Evolutionary conservation across 768 basidiomycete genomes (phyloP), one percentile per base, ranked within the genome.

Genomic region (Phanerochaete sordida): DNA sequence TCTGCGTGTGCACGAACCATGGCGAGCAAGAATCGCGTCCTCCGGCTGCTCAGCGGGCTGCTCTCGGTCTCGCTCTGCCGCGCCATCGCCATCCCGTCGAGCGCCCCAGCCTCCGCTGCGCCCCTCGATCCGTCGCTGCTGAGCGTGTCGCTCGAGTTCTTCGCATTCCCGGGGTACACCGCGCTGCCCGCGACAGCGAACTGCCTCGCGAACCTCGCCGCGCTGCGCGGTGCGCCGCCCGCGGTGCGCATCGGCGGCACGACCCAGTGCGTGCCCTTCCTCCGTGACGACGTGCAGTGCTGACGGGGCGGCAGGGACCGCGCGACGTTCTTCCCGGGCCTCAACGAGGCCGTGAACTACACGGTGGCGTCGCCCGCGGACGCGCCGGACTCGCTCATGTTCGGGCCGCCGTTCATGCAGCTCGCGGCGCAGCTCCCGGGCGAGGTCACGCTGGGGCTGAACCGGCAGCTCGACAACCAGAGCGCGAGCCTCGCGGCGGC

Each of bases 161-260:
- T 76, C 59, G 69, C 75, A n/a, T 75, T 75, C 59, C 75, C 75
- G 0, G 73, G 67, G 4, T 76, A 76, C 62, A 72, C 70, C 13
- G 54, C 64, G 31, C 56, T 76, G 16, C 46, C 67, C 9, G 68
- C 72, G 6, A 76, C 75, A 2, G 65, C 60, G 19, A 74, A 70
- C 58, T 76, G 75, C 61, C 59, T 76, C 1, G 67, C 64, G 13
- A 73, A 75, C 54, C 55, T 76, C 19, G 69, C 69, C 24, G 53
- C 60, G 2, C 60, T 75, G 4, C 72, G 74, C 3, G 73, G 73
- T 5, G 62, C 70, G 1, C 65, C 62, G 49, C 74, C 74, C 21
- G 74, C 74, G 8, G 60, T 75, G 24, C 72, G 75, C 12, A 76
- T 76, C 31, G 75, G 75, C 4, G 75, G 75, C 1, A 76, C 75